Base-by-base conservation (phyloP, 768 basidiomycete species). In the Cubamyces sp. region DNA sequence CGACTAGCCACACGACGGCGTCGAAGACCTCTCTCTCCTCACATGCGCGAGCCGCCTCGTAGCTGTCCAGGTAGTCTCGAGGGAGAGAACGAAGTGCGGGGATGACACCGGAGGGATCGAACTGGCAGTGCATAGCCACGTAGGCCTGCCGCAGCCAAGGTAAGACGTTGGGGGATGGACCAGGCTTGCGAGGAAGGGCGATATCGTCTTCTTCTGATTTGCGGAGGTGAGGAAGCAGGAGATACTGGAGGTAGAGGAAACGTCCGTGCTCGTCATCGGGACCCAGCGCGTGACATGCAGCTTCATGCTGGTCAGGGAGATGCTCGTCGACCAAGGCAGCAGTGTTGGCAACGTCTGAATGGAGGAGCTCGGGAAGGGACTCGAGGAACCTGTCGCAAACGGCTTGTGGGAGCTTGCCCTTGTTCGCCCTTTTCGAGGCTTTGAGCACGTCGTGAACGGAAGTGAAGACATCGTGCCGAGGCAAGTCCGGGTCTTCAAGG, bases 1-100 rank as follows among this genome's bases (percentile, higher is more conserved):
- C 82, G 48, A 87, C 75, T 2, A 87, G 81, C 96, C 96, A 98
- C 5, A 98, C 76, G 23, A 90, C 87, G 9, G 91, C 92, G 51
- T 92, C 87, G 64, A 82, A 90, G 16, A 86, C 87, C 43, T 79
- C 78, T 19, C 81, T 79, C 2, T 79, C 73, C 73, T 95, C 90
- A 73, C 93, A 96, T 9, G 84, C 82, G 5, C 76, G 76, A 16
- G 86, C 76, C 25, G 88, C 77, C 21, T 82, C 76, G 2, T 74
- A 64, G 75, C 86, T 83, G 57, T 91, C 86, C 50, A 93, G 72
- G 54, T 75, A 76, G 16, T 81, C 80, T 5, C 70, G 60, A 0
- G 87, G 84, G 57, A 90, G 75, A 54, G 74, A 76, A 65, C 84
- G 78, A 11, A 97, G 77, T 41, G 84, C 83, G 14, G 79, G 69